Evolutionary conservation across 2,329 filamentous ascomycete genomes (phyloP), one percentile per base, ranked within the genome.

Genomic region (Aspergillus japonicus): DNA sequence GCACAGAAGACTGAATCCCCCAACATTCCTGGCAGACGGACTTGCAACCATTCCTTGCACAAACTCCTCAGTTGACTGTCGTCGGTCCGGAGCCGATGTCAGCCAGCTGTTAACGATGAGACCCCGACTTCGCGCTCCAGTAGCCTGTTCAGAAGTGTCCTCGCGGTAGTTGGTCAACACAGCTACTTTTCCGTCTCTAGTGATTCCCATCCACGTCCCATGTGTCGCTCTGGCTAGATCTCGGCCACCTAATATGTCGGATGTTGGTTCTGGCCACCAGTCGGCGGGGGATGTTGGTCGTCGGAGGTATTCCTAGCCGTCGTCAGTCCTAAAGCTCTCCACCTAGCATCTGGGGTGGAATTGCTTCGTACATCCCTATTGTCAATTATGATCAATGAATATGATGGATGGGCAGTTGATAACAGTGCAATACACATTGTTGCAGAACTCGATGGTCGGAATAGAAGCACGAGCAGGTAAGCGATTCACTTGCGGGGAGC

Each of bases 351-450:
- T 42, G 11, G n/a, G 21, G 31, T 56, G 33, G 50, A 19, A 23
- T 16, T 29, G 33, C 50, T 39, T 60, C 70, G 58, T 74, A 82
- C 89, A 78, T 94, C 90, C 67, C 90, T 85, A 74, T 94, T 94
- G 77, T 92, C 86, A 71, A 92, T 80, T 61, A 91, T 78, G 67
- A 94, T 89, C 61, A 93, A 80, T 47, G 87, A 82, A 74, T 90
- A 91, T 62, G 83, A 80, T 10, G 88, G 88, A 69, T 91, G 88
- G 52, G 85, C 80, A 24, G 87, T 90, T 21, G 87, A 88, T 54
- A 89, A 74, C 49, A 91, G 79, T 47, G 84, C 85, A 75, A 91
- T 90, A 73, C 88, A 91, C 88, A 90, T 90, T 7, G 47, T 58
- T 56, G 19, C 23, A 47, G 4, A 39, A 56, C 16, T 33, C 2